These are phyloP conservation scores for Chrysosporium keratinophilum DNA, from an alignment of 2,329 filamentous ascomycete species.

Conservation along the genomic window DNA sequence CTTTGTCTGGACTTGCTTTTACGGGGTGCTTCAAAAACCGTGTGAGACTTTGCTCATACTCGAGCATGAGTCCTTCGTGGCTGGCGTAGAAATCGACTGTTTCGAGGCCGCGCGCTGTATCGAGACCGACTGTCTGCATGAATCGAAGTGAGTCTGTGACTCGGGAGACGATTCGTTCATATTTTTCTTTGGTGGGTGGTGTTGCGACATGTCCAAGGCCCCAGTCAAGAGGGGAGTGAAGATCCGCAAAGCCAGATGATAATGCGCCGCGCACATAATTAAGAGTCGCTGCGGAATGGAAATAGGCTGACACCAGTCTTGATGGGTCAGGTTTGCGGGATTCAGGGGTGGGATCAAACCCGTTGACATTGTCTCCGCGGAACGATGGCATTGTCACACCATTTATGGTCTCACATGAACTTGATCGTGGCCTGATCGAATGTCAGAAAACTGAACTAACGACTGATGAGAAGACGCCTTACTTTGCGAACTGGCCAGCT, in stretches of 20 bases:
- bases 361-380: slow-evolving; percentile 91
- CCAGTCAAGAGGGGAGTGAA: slow-evolving; percentile 92
- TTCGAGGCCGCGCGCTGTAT: slow-evolving; percentile 71
- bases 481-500: slow-evolving; percentile 94
- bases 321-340: slow-evolving; percentile 71
- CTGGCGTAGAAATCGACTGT: slow-evolving; percentile 93
- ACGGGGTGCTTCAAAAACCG: slow-evolving; percentile 48
- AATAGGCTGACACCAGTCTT: slow-evolving; percentile 81
- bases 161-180: slow-evolving; percentile 70
- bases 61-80: slow-evolving; percentile 85
- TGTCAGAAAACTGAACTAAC: slow-evolving; percentile 1
- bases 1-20: slow-evolving; percentile 18
- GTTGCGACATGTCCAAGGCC: slow-evolving; percentile 83
- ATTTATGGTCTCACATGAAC: slow-evolving; percentile 69
- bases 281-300: slow-evolving; percentile 85
- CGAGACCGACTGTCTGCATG: slow-evolving; percentile 86
- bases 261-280: slow-evolving; percentile 85
- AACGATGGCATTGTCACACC: slow-evolving; percentile 79
- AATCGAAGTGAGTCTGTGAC: slow-evolving; percentile 88
- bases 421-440: slow-evolving; percentile 57
- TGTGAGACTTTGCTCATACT: slow-evolving; percentile 86
- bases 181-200: slow-evolving; percentile 71
- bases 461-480: not conserved
- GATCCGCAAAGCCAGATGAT: slow-evolving; percentile 78
- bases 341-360: slow-evolving; percentile 55